Percentiles rank a stretch among this genome's conserved stretches.
Conservation (phyloP, 2,329 filamentous ascomycete genomes). For the Cytospora schulzeri region DNA sequence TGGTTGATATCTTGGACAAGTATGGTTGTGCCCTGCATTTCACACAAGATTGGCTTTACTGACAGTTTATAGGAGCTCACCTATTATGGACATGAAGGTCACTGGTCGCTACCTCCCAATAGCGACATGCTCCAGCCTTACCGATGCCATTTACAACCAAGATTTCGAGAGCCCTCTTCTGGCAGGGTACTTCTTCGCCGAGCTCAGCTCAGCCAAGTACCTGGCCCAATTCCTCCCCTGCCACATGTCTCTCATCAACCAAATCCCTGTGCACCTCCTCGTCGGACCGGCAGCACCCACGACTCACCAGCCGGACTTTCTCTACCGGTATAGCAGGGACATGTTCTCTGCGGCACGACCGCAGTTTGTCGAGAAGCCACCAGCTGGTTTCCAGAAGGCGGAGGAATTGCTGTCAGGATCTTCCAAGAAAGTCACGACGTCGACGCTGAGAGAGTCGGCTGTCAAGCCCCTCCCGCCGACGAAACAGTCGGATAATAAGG, state of each 20-base stretch:
- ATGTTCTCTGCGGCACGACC: constrained; percentile 50
- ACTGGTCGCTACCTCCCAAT: constrained; percentile 34
- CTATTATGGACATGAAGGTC: constrained; percentile 33
- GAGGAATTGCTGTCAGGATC: constrained; percentile 30
- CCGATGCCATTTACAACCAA: constrained; percentile 34
- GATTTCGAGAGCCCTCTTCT: constrained; percentile 32
- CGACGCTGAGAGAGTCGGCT: constrained; percentile 28
- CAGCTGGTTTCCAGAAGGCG: constrained; percentile 24
- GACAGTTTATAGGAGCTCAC: constrained; percentile 28
- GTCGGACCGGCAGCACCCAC: constrained; percentile 42
- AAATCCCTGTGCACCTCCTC: constrained; percentile 57
- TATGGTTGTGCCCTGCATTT: constrained; percentile 27
- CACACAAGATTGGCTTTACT: neutral
- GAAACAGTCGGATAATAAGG: constrained; percentile 36
- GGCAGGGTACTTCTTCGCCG: constrained; percentile 33
- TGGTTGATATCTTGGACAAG: constrained; percentile 34
- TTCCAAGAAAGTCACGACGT: constrained; percentile 28
- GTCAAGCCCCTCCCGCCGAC: constrained; percentile 37
- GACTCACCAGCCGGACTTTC: constrained; percentile 33
- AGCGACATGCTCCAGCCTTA: constrained; percentile 33
- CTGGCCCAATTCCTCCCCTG: constrained; percentile 58
- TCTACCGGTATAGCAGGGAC: constrained; percentile 43
- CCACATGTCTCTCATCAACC: constrained; percentile 56
- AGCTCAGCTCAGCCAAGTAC: constrained; percentile 53
- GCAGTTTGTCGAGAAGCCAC: constrained; percentile 40